Evolutionary conservation across 208 protist species (phyloP), one percentile per base, ranked within the genome.

Genomic region (Crithidia bombi): DNA sequence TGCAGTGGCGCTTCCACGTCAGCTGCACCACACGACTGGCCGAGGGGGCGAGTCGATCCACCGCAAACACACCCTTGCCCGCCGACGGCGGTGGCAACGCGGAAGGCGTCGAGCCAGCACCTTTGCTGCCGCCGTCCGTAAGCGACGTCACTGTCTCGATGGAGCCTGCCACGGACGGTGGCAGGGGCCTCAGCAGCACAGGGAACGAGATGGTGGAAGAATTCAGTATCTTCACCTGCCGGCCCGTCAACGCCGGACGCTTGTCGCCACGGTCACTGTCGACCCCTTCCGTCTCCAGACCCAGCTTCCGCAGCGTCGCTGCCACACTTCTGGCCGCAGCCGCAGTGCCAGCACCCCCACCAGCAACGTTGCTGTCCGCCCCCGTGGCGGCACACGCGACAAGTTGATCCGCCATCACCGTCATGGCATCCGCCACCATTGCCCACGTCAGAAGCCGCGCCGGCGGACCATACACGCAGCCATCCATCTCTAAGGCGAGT

Each of bases 371-470:
- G 33, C 41, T 21, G 14, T 5, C 36, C 49, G n/a, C 15, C 21
- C 33, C 30, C 17, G 10, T n/a, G 5, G 14, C 17, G 35, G 5
- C 19, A 17, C 47, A 4, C 19, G 58, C 44, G 25, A 41, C 51
- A 15, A 58, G 5, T 15, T 70, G 36, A 32, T 76, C 71, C 0
- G 41, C 71, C 47, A 69, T 25, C 39, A 56, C 30, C 28, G 71
- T 59, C 63, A 76, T 70, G 1, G 71, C 71, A n/a, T 76, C 71
- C 15, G 63, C 62, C 25, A 76, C 17, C 64, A 70, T 76, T 12
- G 71, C 62, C 71, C 71, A 76, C 23, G 63, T 76, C 46, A 76
- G 23, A 21, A 76, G 35, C n/a, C 52, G 35, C 28, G 63, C 71
- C 19, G 3, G 33, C 26, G 71, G 32, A 11, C 36, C 17, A 39